These are phyloP conservation scores for Camellia sinensis DNA, from an alignment of 148 eudicot species.

Conservation along the genomic window DNA sequence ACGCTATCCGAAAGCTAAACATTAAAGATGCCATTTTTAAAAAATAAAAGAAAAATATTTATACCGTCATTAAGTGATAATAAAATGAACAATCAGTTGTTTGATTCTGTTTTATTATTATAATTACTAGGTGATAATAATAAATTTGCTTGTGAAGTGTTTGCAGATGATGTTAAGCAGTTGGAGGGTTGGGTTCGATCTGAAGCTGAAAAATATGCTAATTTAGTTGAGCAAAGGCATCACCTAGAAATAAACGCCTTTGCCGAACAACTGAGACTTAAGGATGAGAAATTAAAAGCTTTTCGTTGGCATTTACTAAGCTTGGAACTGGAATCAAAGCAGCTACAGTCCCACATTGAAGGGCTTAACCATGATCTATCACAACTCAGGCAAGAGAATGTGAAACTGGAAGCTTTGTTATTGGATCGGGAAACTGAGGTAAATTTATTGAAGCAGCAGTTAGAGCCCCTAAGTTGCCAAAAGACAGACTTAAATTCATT, in stretches of 20 bases:
- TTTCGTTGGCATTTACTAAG: constrained; percentile 61
- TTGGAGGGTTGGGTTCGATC: constrained; percentile 61
- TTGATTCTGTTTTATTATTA: background rate
- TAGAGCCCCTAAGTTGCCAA: constrained; percentile 29
- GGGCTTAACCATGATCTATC: constrained; percentile 53
- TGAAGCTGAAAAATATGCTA: constrained; percentile 53
- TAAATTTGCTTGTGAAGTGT: constrained; percentile 20
- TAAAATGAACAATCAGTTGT: background rate
- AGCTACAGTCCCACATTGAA: constrained; percentile 57
- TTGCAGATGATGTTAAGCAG: constrained; percentile 42
- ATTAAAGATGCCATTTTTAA: background rate
- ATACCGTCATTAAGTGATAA: background rate
- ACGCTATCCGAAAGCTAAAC: background rate
- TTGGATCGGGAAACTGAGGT: constrained; percentile 63
- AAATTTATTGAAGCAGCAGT: constrained; percentile 50
- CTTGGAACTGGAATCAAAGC: constrained; percentile 65
- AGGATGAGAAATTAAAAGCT: constrained; percentile 77
- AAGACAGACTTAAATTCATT: constrained; percentile 30
- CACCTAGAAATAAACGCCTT: constrained; percentile 69
- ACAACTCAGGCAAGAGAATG: constrained; percentile 55
- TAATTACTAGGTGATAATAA: background rate
- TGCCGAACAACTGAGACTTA: constrained; percentile 63
- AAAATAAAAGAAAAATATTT: background rate
- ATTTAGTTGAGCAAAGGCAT: constrained; percentile 58
- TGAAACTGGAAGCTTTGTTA: constrained; percentile 47